These are phyloP conservation scores for Cladosporium sp. DNA, from an alignment of 2,329 filamentous ascomycete genomes.

Conservation along the genomic window DNA sequence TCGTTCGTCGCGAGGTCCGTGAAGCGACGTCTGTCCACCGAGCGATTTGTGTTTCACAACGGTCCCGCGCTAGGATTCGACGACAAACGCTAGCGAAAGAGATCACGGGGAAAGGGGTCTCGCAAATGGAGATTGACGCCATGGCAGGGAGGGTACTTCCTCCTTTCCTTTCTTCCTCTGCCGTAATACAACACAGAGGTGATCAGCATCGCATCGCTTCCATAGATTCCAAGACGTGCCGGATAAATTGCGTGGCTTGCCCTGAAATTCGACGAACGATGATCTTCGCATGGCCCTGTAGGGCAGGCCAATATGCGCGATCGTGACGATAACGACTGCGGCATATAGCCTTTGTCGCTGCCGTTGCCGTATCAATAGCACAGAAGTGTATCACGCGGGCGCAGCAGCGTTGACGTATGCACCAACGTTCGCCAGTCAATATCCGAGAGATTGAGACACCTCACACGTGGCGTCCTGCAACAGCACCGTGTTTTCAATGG, in stretches of 20 bases:
- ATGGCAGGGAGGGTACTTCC: not conserved
- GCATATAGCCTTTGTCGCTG: not conserved
- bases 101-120: conserved; percentile 7
- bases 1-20: not conserved
- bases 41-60: conserved; percentile 1
- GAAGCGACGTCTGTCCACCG: not conserved
- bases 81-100: not conserved
- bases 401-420: too few species aligned
- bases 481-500: not conserved
- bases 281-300: not conserved
- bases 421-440: not conserved
- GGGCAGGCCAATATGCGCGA: not conserved
- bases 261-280: not conserved
- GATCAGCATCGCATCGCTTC: not conserved
- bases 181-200: too few species aligned
- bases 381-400: too few species aligned
- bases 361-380: not conserved
- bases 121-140: conserved; percentile 2
- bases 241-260: not conserved
- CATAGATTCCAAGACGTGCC: too few species aligned
- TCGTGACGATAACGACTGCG: not conserved
- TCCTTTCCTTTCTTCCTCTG: not conserved
- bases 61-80: not conserved
- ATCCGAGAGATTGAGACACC: not conserved
- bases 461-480: not conserved